phyloP scores from a whole-genome alignment of 768 basidiomycete genomes.

The Leccinellum luteum region DNA sequence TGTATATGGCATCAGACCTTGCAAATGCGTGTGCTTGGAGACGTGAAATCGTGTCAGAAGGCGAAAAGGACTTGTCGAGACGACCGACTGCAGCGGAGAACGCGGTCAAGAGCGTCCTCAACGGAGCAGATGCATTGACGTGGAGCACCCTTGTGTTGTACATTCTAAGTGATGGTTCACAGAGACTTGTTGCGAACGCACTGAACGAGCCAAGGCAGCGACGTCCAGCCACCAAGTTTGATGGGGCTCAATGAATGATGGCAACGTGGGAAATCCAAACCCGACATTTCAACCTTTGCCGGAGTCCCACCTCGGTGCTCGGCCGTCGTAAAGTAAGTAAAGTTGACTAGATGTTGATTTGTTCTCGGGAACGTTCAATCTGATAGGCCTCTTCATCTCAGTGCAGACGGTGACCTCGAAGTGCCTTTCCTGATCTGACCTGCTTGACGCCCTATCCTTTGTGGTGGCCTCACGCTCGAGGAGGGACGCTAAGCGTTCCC shows the following conservation, averaged over 20 bases:
- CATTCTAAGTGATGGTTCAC: background rate
- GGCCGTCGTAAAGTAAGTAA: too few species aligned
- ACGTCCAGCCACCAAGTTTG: background rate
- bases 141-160: constrained; percentile 6
- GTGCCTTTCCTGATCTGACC: background rate
- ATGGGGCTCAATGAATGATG: too few species aligned
- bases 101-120: constrained; percentile 37
- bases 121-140: background rate
- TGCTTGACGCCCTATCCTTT: background rate
- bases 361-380: too few species aligned
- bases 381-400: too few species aligned
- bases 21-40: constrained; percentile 58
- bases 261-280: too few species aligned
- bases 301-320: too few species aligned
- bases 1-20: constrained; percentile 55
- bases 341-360: background rate
- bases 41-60: constrained; percentile 58
- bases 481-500: constrained; percentile 1
- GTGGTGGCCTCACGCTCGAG: background rate
- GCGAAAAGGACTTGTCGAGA: constrained; percentile 76
- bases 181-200: background rate
- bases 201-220: background rate
- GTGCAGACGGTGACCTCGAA: too few species aligned
- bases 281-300: too few species aligned
- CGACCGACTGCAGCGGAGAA: constrained; percentile 60